phyloP scores from a whole-genome alignment of 352 stramenopile species.

The Globisporangium middletonii region DNA sequence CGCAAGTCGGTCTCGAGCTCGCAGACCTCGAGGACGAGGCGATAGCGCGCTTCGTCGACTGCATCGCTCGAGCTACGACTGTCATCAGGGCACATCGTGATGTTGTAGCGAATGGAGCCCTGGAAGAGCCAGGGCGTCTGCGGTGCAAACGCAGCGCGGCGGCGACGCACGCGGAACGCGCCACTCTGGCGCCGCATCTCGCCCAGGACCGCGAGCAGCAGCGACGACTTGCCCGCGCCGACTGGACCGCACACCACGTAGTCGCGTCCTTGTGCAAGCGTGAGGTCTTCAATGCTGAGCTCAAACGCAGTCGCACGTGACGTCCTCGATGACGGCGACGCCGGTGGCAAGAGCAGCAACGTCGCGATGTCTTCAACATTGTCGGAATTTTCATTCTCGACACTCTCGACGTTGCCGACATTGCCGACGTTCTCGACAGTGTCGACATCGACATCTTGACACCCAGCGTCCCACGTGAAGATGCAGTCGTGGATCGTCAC shows the following conservation, averaged over 20 bases:
- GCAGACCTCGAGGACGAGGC: conserved; percentile 51
- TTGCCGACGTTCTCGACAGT: background rate
- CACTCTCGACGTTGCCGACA: background rate
- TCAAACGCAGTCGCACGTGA: conserved; percentile 21
- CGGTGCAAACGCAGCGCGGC: conserved; percentile 52
- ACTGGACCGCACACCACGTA: conserved; percentile 86
- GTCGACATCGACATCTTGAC: background rate
- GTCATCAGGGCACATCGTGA: conserved; percentile 39
- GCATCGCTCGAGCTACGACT: conserved; percentile 10
- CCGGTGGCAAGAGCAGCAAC: conserved; percentile 6
- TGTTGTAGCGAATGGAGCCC: conserved; percentile 51
- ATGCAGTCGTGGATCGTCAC: conserved; percentile 22
- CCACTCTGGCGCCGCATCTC: conserved; percentile 87
- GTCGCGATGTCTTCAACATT: background rate
- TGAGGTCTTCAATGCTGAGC: conserved; percentile 39
- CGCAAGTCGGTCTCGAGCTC: conserved; percentile 68
- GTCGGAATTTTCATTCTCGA: background rate
- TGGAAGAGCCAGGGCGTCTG: conserved; percentile 78
- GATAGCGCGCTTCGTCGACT: conserved; percentile 38
- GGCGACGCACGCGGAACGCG: conserved; percentile 11
- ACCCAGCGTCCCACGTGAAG: conserved; percentile 21
- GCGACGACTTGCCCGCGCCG: conserved; percentile 93
- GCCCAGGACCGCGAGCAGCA: conserved; percentile 93
- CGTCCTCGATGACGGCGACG: background rate
- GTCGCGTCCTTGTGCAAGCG: conserved; percentile 26